These are phyloP conservation scores for Trametes pubescens DNA, from an alignment of 1,284 basidiomycete genomes.

Conservation along the genomic window DNA sequence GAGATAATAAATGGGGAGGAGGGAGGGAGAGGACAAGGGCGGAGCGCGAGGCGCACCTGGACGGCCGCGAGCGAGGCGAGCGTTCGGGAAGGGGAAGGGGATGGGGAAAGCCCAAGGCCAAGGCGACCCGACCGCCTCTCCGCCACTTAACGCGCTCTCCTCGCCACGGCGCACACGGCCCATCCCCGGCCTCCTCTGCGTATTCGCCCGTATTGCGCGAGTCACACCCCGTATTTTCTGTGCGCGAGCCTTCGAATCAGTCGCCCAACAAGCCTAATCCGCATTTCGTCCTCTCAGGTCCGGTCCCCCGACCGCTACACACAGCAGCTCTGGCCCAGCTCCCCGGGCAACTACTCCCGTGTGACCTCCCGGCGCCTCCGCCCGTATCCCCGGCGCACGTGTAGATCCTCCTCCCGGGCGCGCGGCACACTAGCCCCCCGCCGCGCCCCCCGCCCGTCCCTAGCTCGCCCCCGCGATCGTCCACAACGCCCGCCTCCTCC, in stretches of 20 bases:
- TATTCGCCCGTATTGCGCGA: not conserved
- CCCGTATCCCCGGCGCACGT: constrained; percentile 35
- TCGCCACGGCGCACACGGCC: constrained; percentile 2
- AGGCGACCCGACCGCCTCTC: not conserved
- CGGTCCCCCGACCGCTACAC: constrained; percentile 34
- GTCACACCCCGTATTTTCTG: constrained; percentile 9
- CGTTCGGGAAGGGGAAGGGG: not conserved
- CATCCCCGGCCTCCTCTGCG: not conserved
- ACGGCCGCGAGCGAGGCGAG: constrained; percentile 3
- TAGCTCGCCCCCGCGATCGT: not conserved
- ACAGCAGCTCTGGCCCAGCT: constrained; percentile 29
- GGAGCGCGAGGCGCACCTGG: constrained; percentile 10
- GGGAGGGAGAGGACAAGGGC: constrained; percentile 26
- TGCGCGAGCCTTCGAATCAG: constrained; percentile 27
- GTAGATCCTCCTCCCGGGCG: constrained; percentile 17
- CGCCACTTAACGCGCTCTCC: not conserved
- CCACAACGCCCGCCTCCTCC: not conserved
- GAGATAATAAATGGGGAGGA: constrained; percentile 45
- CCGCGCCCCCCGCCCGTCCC: constrained; percentile 1
- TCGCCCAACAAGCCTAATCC: constrained; percentile 29
- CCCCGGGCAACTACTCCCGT: constrained; percentile 30
- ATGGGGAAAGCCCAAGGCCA: not conserved
- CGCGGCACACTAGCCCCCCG: constrained; percentile 9
- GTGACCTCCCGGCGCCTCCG: constrained; percentile 33
- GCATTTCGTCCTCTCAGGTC: constrained; percentile 36